phyloP scores from a whole-genome alignment of 805 yeast genomes.

The Wickerhamiella lipophila region DNA sequence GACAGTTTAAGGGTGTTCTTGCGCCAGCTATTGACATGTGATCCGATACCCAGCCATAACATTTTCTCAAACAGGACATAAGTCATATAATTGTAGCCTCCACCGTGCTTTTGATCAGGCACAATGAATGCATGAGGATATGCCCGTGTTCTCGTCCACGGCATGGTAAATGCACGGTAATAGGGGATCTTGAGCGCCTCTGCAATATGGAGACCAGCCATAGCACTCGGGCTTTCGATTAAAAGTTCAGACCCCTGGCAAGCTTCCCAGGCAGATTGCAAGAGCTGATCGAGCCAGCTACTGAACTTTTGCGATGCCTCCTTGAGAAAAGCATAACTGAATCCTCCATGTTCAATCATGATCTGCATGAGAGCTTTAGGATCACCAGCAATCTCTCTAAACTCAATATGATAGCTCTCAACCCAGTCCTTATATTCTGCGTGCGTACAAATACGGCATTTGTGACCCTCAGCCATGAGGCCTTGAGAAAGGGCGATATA shows the following conservation, averaged over 20 bases:
- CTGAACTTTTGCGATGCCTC: slow-evolving; percentile 74
- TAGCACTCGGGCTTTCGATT: slow-evolving; percentile 92
- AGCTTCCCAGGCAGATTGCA: slow-evolving; percentile 70
- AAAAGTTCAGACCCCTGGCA: slow-evolving; percentile 70
- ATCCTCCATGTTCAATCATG: slow-evolving; percentile 82
- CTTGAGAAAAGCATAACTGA: slow-evolving; percentile 66
- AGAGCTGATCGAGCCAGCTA: slow-evolving; percentile 68
- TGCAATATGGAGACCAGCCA: slow-evolving; percentile 92
- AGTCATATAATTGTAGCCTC: slow-evolving; percentile 82
- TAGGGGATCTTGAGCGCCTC: slow-evolving; percentile 84
- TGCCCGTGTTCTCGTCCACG: slow-evolving; percentile 92
- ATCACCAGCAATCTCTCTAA: slow-evolving; percentile 74
- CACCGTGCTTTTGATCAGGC: slow-evolving; percentile 87
- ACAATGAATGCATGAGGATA: slow-evolving; percentile 94
- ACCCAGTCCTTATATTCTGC: slow-evolving; percentile 70
- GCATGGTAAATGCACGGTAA: slow-evolving; percentile 94
- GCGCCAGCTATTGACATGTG: slow-evolving; percentile 84
- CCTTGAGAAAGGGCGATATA: slow-evolving; percentile 83
- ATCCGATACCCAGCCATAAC: slow-evolving; percentile 84
- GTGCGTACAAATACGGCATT: slow-evolving; percentile 77
- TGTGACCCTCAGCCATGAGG: slow-evolving; percentile 66
- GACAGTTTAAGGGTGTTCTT: slow-evolving; percentile 49
- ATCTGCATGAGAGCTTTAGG: slow-evolving; percentile 85
- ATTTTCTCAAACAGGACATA: slow-evolving; percentile 87
- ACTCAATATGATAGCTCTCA: slow-evolving; percentile 48